Base-by-base conservation (phyloP, 1,139 yeast species). In the Yamadazyma kanchanaburiensis region DNA sequence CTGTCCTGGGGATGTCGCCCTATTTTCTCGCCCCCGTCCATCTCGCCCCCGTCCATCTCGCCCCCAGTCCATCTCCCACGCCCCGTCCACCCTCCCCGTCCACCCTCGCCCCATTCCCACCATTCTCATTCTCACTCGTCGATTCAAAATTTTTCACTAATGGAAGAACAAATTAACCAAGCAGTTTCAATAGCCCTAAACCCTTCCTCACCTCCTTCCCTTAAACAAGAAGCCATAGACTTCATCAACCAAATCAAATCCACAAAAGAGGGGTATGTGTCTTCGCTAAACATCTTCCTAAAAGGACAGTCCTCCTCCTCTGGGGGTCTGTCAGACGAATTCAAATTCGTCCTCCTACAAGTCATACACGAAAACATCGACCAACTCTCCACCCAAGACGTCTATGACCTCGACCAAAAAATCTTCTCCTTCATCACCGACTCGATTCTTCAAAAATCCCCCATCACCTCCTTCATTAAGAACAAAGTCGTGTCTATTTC, bases 141-240 rank as follows among this genome's bases (percentile, higher is more conserved):
- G 20, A 7, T 7, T 8, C 7, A 7, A 18, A 18, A 18, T 8
- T 18, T 18, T 18, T 18, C 20, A 18, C 20, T 18, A 18, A 40
- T 43, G 48, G 46, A 43, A 32, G 43, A 37, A 28, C 48, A 43
- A 37, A 84, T 91, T 52, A 89, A 77, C 58, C 95, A 88, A 64
- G 98, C 96, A 28, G 95, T 91, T 33, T 82, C 79, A 45, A 80
- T 89, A 42, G 97, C 96, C 22, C 76, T 87, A 40, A 79, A 81
- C 51, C 85, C 86, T 27, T 67, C 81, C n/a, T 74, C 84, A 14
- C 94, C 86, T 54, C 64, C 71, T 15, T 61, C 57, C 26, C 64
- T 89, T 35, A 83, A 84, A 49, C 77, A 74, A 43, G 96, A 89
- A 66, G 98, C 98, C 18, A 70, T 85, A 41, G 80, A 79, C 26